Conservation (phyloP, 2,329 filamentous ascomycete genomes). For the Juglanconis oblonga region DNA sequence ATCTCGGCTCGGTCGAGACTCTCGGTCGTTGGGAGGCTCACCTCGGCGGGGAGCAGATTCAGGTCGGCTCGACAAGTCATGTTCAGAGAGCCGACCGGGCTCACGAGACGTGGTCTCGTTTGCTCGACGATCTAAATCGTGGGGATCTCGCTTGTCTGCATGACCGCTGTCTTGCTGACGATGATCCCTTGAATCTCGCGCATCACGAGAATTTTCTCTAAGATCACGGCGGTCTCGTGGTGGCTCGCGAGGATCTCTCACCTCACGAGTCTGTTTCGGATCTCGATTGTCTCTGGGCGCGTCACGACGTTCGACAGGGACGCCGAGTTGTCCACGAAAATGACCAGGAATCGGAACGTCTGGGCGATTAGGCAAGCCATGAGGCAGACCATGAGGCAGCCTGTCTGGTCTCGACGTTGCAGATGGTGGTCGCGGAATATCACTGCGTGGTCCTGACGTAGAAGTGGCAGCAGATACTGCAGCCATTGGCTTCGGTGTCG, state of each 20-base stretch:
- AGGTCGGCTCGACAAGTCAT: constrained; percentile 32
- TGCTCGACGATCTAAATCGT: constrained; percentile 45
- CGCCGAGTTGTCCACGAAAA: constrained; percentile 44
- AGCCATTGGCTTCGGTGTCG: constrained; percentile 13
- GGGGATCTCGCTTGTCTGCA: constrained; percentile 27
- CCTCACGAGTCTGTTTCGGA: constrained; percentile 35
- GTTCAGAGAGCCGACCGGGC: constrained; percentile 34
- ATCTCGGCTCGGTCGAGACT: constrained; percentile 34
- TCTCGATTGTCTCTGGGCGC: constrained; percentile 33
- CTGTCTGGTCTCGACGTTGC: constrained; percentile 27
- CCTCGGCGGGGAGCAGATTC: constrained; percentile 34
- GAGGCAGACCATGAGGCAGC: constrained; percentile 39
- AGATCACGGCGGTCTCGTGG: constrained; percentile 15
- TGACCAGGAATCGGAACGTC: constrained; percentile 54
- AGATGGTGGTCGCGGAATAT: constrained; percentile 19
- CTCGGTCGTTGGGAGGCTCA: constrained; percentile 29
- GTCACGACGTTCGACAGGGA: constrained; percentile 27
- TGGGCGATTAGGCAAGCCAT: constrained; percentile 40
- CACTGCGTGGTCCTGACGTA: constrained; percentile 7
- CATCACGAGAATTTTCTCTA: constrained; percentile 27
- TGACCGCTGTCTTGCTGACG: constrained; percentile 12
- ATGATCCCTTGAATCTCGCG: constrained; percentile 27
- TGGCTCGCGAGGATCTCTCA: constrained; percentile 37
- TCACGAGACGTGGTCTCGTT: constrained; percentile 36
- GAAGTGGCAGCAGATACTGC: not conserved